phyloP scores from a whole-genome alignment of 2,329 filamentous ascomycete species.

The Trichoderma atroviride region DNA sequence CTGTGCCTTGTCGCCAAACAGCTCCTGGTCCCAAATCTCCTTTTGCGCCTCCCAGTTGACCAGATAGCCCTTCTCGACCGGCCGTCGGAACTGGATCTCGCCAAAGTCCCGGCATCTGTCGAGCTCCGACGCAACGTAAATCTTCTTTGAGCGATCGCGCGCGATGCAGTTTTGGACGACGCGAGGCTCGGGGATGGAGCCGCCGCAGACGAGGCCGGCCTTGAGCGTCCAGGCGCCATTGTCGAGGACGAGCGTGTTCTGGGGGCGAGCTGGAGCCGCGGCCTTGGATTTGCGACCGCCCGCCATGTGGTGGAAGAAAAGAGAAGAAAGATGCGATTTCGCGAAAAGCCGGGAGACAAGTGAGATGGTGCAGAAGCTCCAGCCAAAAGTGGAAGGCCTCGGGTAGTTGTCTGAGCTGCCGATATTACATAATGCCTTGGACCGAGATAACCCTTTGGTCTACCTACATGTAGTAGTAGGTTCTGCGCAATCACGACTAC shows the following conservation, averaged over 20 bases:
- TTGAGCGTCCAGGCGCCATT: conserved; percentile 93
- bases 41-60: conserved; percentile 97
- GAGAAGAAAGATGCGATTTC: conserved; percentile 21
- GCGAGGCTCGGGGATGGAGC: conserved; percentile 58
- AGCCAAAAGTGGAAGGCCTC: conserved; percentile 5
- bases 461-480: too few relatives aligned
- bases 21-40: conserved; percentile 91
- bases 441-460: neutral
- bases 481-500: too few relatives aligned
- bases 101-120: conserved; percentile 83
- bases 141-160: conserved; percentile 75
- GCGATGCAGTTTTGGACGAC: conserved; percentile 88
- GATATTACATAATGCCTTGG: neutral
- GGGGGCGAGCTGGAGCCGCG: conserved; percentile 55
- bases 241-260: conserved; percentile 81
- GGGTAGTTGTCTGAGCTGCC: neutral
- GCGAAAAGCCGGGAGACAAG: conserved; percentile 12
- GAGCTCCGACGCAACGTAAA: conserved; percentile 79
- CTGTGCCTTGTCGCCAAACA: conserved; percentile 71
- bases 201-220: conserved; percentile 70
- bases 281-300: conserved; percentile 57
- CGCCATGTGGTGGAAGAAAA: conserved; percentile 40
- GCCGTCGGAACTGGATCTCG: conserved; percentile 82
- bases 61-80: conserved; percentile 91
- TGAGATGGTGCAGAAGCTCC: conserved; percentile 5